Percentiles rank a stretch among this genome's conserved stretches.
phyloP scores from a whole-genome alignment of 2,329 filamentous ascomycete species.

The Hypoxylon sp. region DNA sequence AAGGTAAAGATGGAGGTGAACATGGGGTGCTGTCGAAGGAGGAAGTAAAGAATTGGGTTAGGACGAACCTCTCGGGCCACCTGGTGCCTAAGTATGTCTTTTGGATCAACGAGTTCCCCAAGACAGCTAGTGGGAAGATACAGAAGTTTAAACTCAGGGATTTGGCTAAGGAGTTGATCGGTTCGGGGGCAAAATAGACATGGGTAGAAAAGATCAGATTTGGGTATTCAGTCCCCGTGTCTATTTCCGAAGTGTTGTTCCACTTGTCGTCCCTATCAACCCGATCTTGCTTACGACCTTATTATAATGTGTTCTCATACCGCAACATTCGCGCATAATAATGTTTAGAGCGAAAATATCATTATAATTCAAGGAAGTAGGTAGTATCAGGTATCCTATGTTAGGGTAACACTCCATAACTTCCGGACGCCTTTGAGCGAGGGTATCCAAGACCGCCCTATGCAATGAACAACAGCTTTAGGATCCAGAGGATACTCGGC shows the following conservation, averaged over 20 bases:
- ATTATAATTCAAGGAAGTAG: slow-evolving; percentile 1
- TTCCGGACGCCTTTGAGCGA: slow-evolving; percentile 37
- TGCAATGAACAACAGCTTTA: slow-evolving; percentile 13
- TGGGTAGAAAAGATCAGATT: background rate
- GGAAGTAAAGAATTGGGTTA: slow-evolving; percentile 80
- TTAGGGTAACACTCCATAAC: slow-evolving; percentile 23
- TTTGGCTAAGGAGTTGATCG: slow-evolving; percentile 62
- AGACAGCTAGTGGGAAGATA: slow-evolving; percentile 97
- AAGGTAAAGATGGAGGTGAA: slow-evolving; percentile 30
- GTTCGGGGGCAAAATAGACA: background rate
- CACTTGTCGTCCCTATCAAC: too few species aligned
- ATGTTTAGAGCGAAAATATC: background rate
- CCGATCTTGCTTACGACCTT: background rate
- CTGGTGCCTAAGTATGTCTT: slow-evolving; percentile 93
- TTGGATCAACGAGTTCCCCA: slow-evolving; percentile 87
- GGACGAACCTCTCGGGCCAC: slow-evolving; percentile 76
- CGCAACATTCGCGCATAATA: too few species aligned
- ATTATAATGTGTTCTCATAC: background rate
- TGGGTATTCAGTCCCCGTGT: too few species aligned
- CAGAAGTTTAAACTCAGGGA: slow-evolving; percentile 92
- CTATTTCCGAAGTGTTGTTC: too few species aligned
- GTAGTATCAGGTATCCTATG: slow-evolving; percentile 27
- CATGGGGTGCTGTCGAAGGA: slow-evolving; percentile 64
- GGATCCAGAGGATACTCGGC: background rate
- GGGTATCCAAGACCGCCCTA: slow-evolving; percentile 35